Conservation (phyloP, 441 rosid species). For the Theobroma grandiflorum region DNA sequence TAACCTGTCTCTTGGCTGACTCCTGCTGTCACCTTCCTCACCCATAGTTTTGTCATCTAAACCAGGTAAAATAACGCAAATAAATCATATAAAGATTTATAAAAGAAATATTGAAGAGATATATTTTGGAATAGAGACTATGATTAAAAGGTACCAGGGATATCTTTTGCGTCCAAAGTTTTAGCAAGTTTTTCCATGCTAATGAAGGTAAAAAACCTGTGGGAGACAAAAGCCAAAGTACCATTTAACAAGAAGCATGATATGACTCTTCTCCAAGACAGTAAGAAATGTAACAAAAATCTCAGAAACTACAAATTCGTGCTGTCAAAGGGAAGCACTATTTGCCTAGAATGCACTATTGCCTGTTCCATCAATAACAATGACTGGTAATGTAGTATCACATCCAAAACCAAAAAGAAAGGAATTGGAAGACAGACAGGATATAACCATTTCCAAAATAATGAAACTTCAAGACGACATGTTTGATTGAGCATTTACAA, state of each 20-base stretch:
- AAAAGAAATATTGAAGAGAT: background rate
- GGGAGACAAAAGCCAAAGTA: background rate
- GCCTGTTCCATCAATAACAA: background rate
- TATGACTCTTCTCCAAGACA: background rate
- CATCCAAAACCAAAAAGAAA: background rate
- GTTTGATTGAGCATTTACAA: background rate
- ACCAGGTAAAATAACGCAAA: conserved; percentile 23
- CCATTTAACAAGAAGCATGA: background rate
- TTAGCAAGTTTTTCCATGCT: conserved; percentile 74
- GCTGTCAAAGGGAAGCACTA: background rate
- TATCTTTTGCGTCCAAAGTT: conserved; percentile 51
- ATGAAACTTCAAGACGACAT: conserved; percentile 9
- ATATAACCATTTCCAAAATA: conserved; percentile 6
- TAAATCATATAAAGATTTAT: background rate
- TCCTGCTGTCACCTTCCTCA: conserved; percentile 34
- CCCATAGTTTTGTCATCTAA: conserved; percentile 41
- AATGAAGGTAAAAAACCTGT: conserved; percentile 84
- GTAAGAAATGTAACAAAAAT: background rate
- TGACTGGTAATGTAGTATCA: background rate
- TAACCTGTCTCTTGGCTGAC: conserved; percentile 59
- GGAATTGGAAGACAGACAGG: background rate
- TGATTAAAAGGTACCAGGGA: conserved; percentile 45
- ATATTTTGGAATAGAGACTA: background rate
- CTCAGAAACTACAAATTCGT: background rate
- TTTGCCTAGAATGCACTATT: background rate